Conservation (phyloP, 2,329 filamentous ascomycete species). For the Leptosphaerulina australis region DNA sequence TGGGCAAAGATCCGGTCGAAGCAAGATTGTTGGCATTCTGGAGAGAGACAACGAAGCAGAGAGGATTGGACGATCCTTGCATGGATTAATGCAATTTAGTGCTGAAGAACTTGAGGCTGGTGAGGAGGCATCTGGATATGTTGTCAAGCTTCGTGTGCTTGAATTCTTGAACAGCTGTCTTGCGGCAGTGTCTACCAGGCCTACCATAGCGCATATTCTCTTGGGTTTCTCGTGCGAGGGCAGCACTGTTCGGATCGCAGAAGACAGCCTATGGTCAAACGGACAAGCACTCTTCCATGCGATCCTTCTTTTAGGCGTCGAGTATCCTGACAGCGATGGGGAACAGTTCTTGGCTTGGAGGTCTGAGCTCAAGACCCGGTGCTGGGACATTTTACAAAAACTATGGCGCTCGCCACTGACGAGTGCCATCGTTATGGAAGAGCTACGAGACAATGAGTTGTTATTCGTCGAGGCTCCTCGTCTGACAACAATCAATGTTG, state of each 20-base stretch:
- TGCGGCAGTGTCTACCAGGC: constrained; percentile 72
- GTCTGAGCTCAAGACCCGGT: constrained; percentile 51
- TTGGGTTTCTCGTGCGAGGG: constrained; percentile 84
- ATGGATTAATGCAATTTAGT: constrained; percentile 68
- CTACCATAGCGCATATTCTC: constrained; percentile 87
- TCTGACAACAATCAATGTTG: constrained; percentile 72
- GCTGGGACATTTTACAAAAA: constrained; percentile 70
- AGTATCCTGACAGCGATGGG: constrained; percentile 68
- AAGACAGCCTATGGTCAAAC: constrained; percentile 72
- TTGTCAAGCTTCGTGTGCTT: constrained; percentile 82
- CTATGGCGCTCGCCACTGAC: constrained; percentile 87
- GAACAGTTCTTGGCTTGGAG: constrained; percentile 50
- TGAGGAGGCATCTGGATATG: constrained; percentile 72
- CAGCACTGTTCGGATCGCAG: constrained; percentile 70
- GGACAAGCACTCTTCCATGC: constrained; percentile 82
- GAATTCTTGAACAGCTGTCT: constrained; percentile 86
- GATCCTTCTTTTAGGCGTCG: constrained; percentile 73
- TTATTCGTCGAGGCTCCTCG: constrained; percentile 76
- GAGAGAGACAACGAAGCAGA: constrained; percentile 81
- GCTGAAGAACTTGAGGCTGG: constrained; percentile 75
- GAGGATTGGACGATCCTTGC: constrained; percentile 76
- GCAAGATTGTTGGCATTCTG: constrained; percentile 86
- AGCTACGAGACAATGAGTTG: constrained; percentile 80
- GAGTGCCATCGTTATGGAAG: constrained; percentile 72
- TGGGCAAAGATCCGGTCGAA: constrained; percentile 68